phyloP scores from a whole-genome alignment of 345 rosid species.

The Populus deltoides region DNA sequence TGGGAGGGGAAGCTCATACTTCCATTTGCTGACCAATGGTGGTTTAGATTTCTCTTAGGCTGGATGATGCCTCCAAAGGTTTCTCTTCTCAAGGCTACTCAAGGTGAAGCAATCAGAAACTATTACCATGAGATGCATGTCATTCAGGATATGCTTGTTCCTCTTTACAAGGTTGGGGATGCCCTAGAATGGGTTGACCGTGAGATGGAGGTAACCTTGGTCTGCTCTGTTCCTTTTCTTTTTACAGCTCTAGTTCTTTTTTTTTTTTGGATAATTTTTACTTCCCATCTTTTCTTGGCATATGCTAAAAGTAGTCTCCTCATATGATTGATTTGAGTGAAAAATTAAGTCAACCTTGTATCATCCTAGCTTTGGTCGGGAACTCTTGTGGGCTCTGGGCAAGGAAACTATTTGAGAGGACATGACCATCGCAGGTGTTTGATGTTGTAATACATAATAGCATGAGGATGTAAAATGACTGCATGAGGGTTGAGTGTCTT shows the following conservation, averaged over 20 bases:
- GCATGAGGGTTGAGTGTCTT: background rate
- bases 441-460: background rate
- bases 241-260: background rate
- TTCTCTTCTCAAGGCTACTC: slow-evolving; percentile 95
- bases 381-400: background rate
- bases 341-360: background rate
- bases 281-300: no score
- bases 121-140: slow-evolving; percentile 97
- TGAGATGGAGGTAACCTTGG: slow-evolving; percentile 86
- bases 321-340: background rate
- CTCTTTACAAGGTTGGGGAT: slow-evolving; percentile 93
- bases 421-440: no score
- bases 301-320: background rate
- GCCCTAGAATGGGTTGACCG: slow-evolving; percentile 89
- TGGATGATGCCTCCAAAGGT: slow-evolving; percentile 99
- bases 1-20: slow-evolving; percentile 99
- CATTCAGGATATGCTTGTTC: slow-evolving; percentile 99
- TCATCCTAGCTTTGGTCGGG: background rate
- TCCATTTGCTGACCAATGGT: slow-evolving; percentile 91
- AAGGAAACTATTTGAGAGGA: no score
- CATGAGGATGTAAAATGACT: background rate
- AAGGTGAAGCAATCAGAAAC: slow-evolving; percentile 97
- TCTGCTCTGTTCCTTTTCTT: background rate
- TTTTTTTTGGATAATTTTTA: background rate
- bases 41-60: slow-evolving; percentile 94